Conservation (phyloP, 2,329 filamentous ascomycete species). For the Trichoderma sp. region DNA sequence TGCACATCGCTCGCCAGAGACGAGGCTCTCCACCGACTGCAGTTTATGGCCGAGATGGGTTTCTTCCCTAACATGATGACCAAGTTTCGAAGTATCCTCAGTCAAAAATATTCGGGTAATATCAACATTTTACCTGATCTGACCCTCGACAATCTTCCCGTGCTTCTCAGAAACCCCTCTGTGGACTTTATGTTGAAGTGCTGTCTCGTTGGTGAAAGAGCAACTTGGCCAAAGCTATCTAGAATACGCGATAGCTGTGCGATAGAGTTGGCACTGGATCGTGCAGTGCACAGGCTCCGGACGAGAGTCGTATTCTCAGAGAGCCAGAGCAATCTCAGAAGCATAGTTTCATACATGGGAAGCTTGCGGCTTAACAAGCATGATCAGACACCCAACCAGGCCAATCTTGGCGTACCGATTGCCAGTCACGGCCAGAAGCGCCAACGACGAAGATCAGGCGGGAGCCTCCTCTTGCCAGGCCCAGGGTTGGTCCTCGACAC, state of each 20-base stretch:
- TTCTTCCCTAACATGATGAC: conserved; percentile 77
- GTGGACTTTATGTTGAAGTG: conserved; percentile 82
- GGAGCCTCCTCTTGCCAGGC: conserved; percentile 46
- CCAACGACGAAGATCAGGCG: conserved; percentile 52
- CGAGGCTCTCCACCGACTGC: conserved; percentile 78
- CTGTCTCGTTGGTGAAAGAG: conserved; percentile 75
- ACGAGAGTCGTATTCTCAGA: conserved; percentile 69
- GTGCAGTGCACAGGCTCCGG: conserved; percentile 68
- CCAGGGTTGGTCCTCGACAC: conserved; percentile 41
- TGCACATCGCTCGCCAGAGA: conserved; percentile 74
- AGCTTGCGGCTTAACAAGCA: conserved; percentile 30
- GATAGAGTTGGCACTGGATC: conserved; percentile 82
- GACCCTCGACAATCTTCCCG: conserved; percentile 69
- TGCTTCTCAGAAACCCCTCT: conserved; percentile 80
- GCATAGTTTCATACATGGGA: conserved; percentile 39
- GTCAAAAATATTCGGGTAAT: conserved; percentile 90
- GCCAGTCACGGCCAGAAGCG: conserved; percentile 38
- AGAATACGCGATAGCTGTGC: conserved; percentile 84
- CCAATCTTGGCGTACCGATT: conserved; percentile 28
- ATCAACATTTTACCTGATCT: conserved; percentile 91
- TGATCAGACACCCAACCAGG: conserved; percentile 23
- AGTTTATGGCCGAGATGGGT: conserved; percentile 77
- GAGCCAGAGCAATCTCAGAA: conserved; percentile 61
- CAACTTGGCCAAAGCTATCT: conserved; percentile 88
- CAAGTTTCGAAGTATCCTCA: conserved; percentile 78